phyloP scores from a whole-genome alignment of 805 yeast genomes.

The Zygosaccharomyces kombuchaensis region DNA sequence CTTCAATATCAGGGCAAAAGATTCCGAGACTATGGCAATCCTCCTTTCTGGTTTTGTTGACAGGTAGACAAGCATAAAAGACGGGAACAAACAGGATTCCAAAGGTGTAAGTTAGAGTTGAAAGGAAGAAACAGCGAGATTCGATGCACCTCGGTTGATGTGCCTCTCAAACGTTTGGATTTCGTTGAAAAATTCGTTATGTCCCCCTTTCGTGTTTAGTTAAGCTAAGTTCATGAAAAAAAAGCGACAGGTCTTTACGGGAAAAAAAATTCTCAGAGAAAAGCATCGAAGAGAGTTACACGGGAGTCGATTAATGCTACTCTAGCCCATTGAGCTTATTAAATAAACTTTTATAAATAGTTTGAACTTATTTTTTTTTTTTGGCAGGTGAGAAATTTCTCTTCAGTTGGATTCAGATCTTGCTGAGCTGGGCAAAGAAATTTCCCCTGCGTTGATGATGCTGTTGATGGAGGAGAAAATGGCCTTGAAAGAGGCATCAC shows the following conservation, averaged over 20 bases:
- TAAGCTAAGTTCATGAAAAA: neutral
- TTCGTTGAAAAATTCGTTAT: neutral
- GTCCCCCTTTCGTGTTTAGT: slow-evolving; percentile 3
- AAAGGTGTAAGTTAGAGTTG: neutral
- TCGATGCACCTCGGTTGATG: neutral
- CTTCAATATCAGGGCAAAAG: slow-evolving; percentile 46
- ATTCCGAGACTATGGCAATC: slow-evolving; percentile 32
- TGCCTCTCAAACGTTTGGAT: neutral
- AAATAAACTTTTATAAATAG: neutral
- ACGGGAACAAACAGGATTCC: neutral
- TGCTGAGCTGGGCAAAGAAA: slow-evolving; percentile 21
- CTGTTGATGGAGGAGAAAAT: slow-evolving; percentile 59
- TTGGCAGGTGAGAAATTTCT: neutral
- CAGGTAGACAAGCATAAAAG: slow-evolving; percentile 26
- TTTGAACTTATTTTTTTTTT: neutral
- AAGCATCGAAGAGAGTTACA: neutral
- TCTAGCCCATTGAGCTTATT: neutral
- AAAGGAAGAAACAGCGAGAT: neutral
- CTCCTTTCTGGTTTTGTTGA: slow-evolving; percentile 24
- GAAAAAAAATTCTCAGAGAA: neutral
- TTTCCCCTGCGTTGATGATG: slow-evolving; percentile 30
- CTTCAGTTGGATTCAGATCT: slow-evolving; percentile 18
- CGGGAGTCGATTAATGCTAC: neutral
- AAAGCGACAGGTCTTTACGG: neutral
- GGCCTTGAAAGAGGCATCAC: slow-evolving; percentile 75